Conservation (phyloP, 1,284 basidiomycete genomes). For the Pseudomicrostroma phylloplanum region DNA sequence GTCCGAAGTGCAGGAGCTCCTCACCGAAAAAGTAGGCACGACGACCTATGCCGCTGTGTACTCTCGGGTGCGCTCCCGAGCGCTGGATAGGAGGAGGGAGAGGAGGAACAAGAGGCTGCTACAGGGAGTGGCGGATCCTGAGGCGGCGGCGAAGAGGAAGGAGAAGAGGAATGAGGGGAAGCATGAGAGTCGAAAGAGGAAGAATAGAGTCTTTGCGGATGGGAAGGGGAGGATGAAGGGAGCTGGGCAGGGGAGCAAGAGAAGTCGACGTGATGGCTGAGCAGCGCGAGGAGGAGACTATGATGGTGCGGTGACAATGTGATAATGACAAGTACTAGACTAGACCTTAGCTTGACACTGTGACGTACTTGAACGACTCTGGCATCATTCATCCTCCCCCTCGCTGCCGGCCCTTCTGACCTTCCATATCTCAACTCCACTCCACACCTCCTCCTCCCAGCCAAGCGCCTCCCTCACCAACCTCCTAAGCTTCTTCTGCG, state of each 20-base stretch:
- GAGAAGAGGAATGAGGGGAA: conserved; percentile 22
- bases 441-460: not conserved
- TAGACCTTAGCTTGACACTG: too few species aligned
- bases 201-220: conserved; percentile 17
- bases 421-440: not conserved
- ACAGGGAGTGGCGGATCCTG: conserved; percentile 38
- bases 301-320: too few species aligned
- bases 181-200: conserved; percentile 31
- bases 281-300: too few species aligned
- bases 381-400: too few species aligned
- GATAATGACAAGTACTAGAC: too few species aligned
- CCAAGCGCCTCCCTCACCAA: not conserved
- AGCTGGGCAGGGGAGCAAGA: too few species aligned
- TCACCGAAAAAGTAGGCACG: conserved; percentile 78
- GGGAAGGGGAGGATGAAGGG: not conserved
- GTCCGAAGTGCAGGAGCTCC: conserved; percentile 76
- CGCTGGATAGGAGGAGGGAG: conserved; percentile 65
- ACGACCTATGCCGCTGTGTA: conserved; percentile 73
- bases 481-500: not conserved
- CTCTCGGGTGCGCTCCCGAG: conserved; percentile 69
- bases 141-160: conserved; percentile 26
- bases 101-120: conserved; percentile 63
- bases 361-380: too few species aligned
- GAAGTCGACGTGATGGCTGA: too few species aligned
- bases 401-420: not conserved